Conservation (phyloP, 768 basidiomycete species). For the Amylocystis lapponica region DNA sequence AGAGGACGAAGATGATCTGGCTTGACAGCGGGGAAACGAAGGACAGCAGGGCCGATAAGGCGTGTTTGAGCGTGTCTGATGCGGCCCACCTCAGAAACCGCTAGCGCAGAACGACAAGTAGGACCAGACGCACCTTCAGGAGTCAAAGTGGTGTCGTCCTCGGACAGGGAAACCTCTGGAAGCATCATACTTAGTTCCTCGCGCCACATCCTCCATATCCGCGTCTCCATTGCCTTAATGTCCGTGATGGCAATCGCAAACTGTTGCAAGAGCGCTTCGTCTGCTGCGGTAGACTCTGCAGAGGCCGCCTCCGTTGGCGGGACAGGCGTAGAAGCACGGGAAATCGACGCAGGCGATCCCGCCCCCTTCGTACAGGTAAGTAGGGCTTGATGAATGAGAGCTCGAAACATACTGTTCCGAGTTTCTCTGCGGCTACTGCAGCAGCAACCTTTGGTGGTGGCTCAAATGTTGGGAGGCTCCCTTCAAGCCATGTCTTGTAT, state of each 20-base stretch:
- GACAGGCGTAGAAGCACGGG: slow-evolving; percentile 50
- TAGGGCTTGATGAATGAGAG: not conserved
- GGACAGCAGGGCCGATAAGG: slow-evolving; percentile 42
- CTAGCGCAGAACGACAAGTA: not conserved
- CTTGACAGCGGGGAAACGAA: slow-evolving; percentile 53
- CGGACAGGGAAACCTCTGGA: slow-evolving; percentile 35
- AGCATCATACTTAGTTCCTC: slow-evolving; percentile 61
- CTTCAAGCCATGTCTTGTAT: slow-evolving; percentile 75
- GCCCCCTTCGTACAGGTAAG: slow-evolving; percentile 10
- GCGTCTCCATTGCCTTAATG: slow-evolving; percentile 49
- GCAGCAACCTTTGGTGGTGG: slow-evolving; percentile 28
- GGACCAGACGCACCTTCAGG: slow-evolving; percentile 53
- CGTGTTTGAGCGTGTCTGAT: slow-evolving; percentile 50
- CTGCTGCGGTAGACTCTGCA: slow-evolving; percentile 50
- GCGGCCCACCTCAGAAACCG: not conserved
- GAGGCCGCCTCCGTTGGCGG: slow-evolving; percentile 42
- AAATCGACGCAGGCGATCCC: slow-evolving; percentile 20
- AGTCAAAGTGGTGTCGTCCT: slow-evolving; percentile 25
- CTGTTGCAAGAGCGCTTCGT: slow-evolving; percentile 62
- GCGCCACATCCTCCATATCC: slow-evolving; percentile 56
- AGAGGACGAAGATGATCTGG: slow-evolving; percentile 67
- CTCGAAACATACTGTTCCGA: slow-evolving; percentile 14
- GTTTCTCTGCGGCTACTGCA: slow-evolving; percentile 30
- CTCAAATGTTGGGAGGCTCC: slow-evolving; percentile 41
- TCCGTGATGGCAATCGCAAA: slow-evolving; percentile 67